phyloP scores from a whole-genome alignment of 2,329 filamentous ascomycete species.

The Pseudocercospora fijiensis region DNA sequence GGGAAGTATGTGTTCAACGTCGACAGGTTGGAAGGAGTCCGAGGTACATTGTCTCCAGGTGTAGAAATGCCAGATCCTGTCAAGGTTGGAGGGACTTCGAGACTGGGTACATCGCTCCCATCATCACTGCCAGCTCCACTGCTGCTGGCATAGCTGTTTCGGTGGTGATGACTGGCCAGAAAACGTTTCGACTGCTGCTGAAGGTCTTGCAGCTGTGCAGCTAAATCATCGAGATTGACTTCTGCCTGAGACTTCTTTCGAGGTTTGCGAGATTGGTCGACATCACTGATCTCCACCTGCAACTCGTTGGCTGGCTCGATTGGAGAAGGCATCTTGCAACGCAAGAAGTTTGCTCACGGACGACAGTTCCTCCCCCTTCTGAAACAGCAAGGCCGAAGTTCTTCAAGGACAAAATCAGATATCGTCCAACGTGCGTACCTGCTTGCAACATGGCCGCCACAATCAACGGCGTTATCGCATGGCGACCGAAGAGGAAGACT shows the following conservation, averaged over 20 bases:
- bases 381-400: conserved; percentile 5
- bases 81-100: conserved; percentile 16
- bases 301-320: conserved; percentile 10
- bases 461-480: conserved; percentile 10
- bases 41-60: conserved; percentile 17
- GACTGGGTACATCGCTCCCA: conserved; percentile 11
- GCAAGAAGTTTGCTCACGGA: background rate
- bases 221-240: conserved; percentile 14
- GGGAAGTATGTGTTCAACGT: conserved; percentile 15
- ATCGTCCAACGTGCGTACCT: conserved; percentile 7
- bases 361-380: background rate
- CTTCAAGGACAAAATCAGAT: conserved; percentile 4
- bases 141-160: conserved; percentile 15
- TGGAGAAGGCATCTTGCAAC: conserved; percentile 14
- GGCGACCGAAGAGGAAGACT: conserved; percentile 1
- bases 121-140: conserved; percentile 20
- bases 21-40: conserved; percentile 18
- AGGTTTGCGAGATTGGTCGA: conserved; percentile 1
- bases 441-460: conserved; percentile 13
- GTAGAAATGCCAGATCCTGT: conserved; percentile 16
- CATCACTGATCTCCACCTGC: conserved; percentile 5
- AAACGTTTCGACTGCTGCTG: conserved; percentile 15
- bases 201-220: conserved; percentile 19
- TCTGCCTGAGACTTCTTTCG: conserved; percentile 13
- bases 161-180: conserved; percentile 11